These are phyloP conservation scores for Tuber microsphaerosporum DNA, from an alignment of 495 filamentous ascomycete genomes.

Conservation along the genomic window DNA sequence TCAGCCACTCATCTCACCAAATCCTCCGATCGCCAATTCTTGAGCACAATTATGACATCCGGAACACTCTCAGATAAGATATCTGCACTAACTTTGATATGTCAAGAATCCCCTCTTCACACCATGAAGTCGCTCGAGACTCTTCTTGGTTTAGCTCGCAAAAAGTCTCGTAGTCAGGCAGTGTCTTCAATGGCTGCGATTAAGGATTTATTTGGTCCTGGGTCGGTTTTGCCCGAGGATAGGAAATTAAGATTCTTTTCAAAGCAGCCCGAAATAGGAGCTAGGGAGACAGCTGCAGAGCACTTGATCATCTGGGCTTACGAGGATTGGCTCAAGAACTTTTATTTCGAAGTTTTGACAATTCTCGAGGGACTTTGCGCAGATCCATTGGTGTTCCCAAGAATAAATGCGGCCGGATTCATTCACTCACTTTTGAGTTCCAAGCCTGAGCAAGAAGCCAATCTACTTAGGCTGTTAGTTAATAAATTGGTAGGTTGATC, in stretches of 20 bases:
- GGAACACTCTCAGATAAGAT: slow-evolving; percentile 96
- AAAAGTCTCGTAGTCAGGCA: slow-evolving; percentile 86
- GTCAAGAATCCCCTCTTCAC: slow-evolving; percentile 92
- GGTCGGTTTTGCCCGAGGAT: slow-evolving; percentile 71
- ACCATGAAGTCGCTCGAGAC: slow-evolving; percentile 81
- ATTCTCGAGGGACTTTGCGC: slow-evolving; percentile 83
- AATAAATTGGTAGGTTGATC: slow-evolving; percentile 62
- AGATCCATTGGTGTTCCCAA: slow-evolving; percentile 87
- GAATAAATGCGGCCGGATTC: slow-evolving; percentile 75
- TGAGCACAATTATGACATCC: slow-evolving; percentile 91
- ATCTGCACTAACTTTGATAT: slow-evolving; percentile 81
- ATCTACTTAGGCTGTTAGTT: slow-evolving; percentile 79
- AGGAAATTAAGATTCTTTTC: slow-evolving; percentile 71
- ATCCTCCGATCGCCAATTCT: slow-evolving; percentile 82
- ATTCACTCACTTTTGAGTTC: slow-evolving; percentile 85
- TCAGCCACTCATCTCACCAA: slow-evolving; percentile 48
- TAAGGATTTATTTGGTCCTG: slow-evolving; percentile 87
- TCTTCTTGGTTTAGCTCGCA: slow-evolving; percentile 69
- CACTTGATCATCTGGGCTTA: slow-evolving; percentile 87
- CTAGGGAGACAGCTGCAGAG: slow-evolving; percentile 58
- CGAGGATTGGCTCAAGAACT: slow-evolving; percentile 86
- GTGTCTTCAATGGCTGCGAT: slow-evolving; percentile 83
- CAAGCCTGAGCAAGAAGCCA: slow-evolving; percentile 96
- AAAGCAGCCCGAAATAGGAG: slow-evolving; percentile 69
- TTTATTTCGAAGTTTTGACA: slow-evolving; percentile 85